Evolutionary conservation across 352 stramenopile genomes (phyloP), one percentile per base, ranked within the genome.

Genomic region (Phytophthora pseudosyringae): DNA sequence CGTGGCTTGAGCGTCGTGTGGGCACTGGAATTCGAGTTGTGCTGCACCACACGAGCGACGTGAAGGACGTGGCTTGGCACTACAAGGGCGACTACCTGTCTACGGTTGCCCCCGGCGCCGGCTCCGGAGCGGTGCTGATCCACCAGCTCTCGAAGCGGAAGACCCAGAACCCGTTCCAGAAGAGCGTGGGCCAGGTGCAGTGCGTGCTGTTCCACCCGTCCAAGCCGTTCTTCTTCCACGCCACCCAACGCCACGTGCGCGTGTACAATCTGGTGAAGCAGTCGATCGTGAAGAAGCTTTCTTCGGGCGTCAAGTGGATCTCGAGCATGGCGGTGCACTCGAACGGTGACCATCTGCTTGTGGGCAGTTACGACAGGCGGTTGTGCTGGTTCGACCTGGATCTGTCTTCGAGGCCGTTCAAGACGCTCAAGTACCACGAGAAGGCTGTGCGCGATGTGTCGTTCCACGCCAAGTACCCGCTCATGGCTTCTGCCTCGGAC

Each of bases 311-410:
- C 64, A 98, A 99, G 75, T 99, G 98, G 96, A 99, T 99, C 69
- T 99, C 97, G 28, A 99, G 90, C 36, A 93, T 99, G 73, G 96
- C 97, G 67, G 88, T 99, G 11, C 98, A 99, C 73, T 89, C 93
- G 31, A 98, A 94, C n/a, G 98, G 98, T 45, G 98, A 99, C 75
- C 98, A 99, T 78, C 59, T 99, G 33, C 89, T 99, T 64, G 89
- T 99, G 45, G 97, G 97, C 47, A 98, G 91, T 73, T 98, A 99
- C 59, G 98, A 99, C 82, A 86, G 96, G 55, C 86, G 97, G 18
- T 81, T 99, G 60, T 97, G 97, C 54, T 99, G 98, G 98, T 99
- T 99, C 80, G 98, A 99, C 75, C 76, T 99, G 41, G 98, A 99
- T 73, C 75, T 99, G 32, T 97, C 92, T 12, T 97, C 90, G 41